Conservation (phyloP, 176 grass and related monocot species). For the Musa troglodytarum region DNA sequence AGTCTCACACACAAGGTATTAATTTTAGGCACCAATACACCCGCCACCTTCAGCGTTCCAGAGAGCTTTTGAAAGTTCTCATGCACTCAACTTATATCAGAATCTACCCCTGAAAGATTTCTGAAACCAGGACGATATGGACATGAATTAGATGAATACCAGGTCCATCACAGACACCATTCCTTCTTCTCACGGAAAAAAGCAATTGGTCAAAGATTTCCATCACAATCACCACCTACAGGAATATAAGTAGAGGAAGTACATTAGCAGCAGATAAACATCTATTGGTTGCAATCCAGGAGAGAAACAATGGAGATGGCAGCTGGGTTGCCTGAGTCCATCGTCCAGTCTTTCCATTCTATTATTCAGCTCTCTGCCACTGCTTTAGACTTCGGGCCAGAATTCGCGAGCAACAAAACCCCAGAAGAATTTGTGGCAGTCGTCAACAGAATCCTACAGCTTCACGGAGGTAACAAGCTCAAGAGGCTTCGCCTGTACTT, state of each 20-base stretch:
- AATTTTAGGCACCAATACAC: too few species aligned
- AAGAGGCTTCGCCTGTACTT: not conserved
- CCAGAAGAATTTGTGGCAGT: not conserved
- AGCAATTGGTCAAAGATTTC: not conserved
- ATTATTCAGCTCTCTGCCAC: not conserved
- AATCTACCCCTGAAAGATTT: too few species aligned
- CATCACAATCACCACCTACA: too few species aligned
- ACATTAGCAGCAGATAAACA: not conserved
- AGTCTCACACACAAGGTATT: too few species aligned
- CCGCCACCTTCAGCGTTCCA: too few species aligned
- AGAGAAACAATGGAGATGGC: not conserved
- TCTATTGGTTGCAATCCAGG: not conserved
- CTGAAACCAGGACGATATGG: too few species aligned
- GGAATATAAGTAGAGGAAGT: not conserved
- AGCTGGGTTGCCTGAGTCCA: not conserved
- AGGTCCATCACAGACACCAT: too few species aligned
- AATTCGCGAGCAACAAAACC: not conserved
- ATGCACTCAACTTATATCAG: too few species aligned
- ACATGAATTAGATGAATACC: too few species aligned
- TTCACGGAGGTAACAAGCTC: not conserved
- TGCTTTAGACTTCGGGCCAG: not conserved
- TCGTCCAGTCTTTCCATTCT: constrained; percentile 2
- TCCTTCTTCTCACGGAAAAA: not conserved
- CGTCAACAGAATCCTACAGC: not conserved
- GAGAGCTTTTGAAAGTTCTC: not conserved